Conservation (phyloP, 495 filamentous ascomycete genomes). For the Friedmanniomyces endolithicus region DNA sequence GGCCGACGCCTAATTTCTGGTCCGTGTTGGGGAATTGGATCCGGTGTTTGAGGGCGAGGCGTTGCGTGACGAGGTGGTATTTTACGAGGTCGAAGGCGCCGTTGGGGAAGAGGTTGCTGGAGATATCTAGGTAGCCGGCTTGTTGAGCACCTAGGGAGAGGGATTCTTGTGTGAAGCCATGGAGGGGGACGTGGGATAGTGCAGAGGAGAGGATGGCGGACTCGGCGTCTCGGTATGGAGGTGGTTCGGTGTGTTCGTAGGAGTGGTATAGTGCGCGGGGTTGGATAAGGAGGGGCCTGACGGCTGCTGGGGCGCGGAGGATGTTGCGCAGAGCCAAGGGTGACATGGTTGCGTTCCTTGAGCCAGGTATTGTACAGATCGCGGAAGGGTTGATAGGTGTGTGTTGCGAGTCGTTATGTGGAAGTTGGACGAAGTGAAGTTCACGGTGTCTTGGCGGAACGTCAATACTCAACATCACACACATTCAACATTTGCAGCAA, state of each 20-base stretch:
- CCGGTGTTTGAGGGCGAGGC: constrained; percentile 41
- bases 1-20: constrained; percentile 34
- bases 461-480: too few species aligned
- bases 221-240: constrained; percentile 61
- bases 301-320: constrained; percentile 8
- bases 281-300: constrained; percentile 12
- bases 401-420: too few species aligned
- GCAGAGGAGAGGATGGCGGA: constrained; percentile 66
- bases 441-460: background rate
- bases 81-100: constrained; percentile 70
- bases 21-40: constrained; percentile 39
- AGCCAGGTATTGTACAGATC: background rate
- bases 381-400: background rate
- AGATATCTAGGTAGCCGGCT: constrained; percentile 74
- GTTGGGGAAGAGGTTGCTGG: constrained; percentile 64
- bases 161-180: constrained; percentile 66
- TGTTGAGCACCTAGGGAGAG: constrained; percentile 69
- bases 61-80: constrained; percentile 64
- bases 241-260: constrained; percentile 44
- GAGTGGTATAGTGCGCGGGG: constrained; percentile 52
- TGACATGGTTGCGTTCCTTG: background rate
- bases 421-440: too few species aligned
- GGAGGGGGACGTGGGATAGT: constrained; percentile 60
- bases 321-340: constrained; percentile 4
- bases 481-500: too few species aligned